Percentiles rank a stretch among this genome's conserved stretches.
Conservation (phyloP, 495 filamentous ascomycete species). For the Lasiosphaeris hirsuta region DNA sequence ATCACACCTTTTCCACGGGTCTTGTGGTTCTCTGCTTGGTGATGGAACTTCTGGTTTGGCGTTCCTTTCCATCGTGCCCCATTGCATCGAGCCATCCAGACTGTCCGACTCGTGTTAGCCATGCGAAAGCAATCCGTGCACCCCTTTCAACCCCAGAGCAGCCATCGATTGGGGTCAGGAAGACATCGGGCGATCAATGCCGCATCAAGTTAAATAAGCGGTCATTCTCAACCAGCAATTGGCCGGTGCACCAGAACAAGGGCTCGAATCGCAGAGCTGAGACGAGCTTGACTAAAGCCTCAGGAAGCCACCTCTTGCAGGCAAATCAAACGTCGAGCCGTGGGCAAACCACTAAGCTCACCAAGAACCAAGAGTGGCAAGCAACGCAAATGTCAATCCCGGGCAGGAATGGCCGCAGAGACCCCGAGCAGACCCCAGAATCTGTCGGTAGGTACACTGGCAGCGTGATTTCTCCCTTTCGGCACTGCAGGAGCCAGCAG, state of each 20-base stretch:
- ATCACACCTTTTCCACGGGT: constrained; percentile 1
- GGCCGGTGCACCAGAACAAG: neutral
- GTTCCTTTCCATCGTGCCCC: too few species aligned
- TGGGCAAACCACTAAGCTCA: too few species aligned
- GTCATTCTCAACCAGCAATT: constrained; percentile 14
- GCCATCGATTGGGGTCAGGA: neutral
- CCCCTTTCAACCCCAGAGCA: neutral
- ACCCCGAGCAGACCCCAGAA: neutral
- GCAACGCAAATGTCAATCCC: too few species aligned
- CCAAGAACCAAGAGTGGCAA: too few species aligned
- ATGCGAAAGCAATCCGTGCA: too few species aligned
- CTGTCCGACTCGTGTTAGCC: too few species aligned
- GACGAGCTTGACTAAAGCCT: constrained; percentile 1
- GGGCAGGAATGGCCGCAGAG: neutral
- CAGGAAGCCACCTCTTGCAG: constrained; percentile 1
- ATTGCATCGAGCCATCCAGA: too few species aligned
- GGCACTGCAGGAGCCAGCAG: neutral
- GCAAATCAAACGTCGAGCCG: neutral
- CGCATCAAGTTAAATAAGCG: constrained; percentile 12
- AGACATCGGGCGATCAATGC: constrained; percentile 13
- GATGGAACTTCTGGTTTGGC: neutral
- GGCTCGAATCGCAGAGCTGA: constrained; percentile 18
- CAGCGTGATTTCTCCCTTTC: neutral
- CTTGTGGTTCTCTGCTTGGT: neutral
- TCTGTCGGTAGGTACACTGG: neutral